Evolutionary conservation across 2,329 filamentous ascomycete genomes (phyloP).

Genomic region (Ascochyta koolunga): DNA sequence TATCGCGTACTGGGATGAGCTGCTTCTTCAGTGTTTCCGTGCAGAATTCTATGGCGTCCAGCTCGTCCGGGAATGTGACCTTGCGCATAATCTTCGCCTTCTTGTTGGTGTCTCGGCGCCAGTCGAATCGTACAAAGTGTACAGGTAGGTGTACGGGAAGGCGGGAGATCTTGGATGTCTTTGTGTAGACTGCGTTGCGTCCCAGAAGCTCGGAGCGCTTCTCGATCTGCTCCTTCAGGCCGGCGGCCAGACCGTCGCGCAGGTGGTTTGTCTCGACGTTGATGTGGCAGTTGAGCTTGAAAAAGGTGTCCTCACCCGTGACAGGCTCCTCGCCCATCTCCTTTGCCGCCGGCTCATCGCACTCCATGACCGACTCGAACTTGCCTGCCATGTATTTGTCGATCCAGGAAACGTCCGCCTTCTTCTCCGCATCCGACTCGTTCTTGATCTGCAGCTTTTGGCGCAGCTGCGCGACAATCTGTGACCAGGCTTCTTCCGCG

Average conservation of each 20-base stretch:
- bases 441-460: conserved; percentile 75
- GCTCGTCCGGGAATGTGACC: conserved; percentile 91
- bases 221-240: conserved; percentile 85
- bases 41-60: conserved; percentile 94
- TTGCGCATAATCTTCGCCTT: conserved; percentile 99
- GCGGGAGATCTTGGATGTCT: conserved; percentile 85
- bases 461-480: conserved; percentile 84
- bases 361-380: conserved; percentile 79
- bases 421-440: conserved; percentile 42
- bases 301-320: conserved; percentile 74
- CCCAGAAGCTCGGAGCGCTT: conserved; percentile 81
- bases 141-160: conserved; percentile 95
- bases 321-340: conserved; percentile 75
- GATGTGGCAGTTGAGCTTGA: conserved; percentile 97
- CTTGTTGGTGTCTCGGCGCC: conserved; percentile 93
- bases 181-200: conserved; percentile 84
- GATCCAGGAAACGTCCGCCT: conserved; percentile 71
- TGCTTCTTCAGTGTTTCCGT: conserved; percentile 84
- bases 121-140: conserved; percentile 98
- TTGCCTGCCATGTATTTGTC: conserved; percentile 88
- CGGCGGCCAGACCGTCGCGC: conserved; percentile 82
- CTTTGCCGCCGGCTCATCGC: conserved; percentile 79
- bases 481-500: conserved; percentile 97
- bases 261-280: conserved; percentile 85
- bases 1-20: conserved; percentile 91